Base-by-base conservation (phyloP, 225 moss, liverwort and hornwort species). In the Polytrichum formosum region DNA sequence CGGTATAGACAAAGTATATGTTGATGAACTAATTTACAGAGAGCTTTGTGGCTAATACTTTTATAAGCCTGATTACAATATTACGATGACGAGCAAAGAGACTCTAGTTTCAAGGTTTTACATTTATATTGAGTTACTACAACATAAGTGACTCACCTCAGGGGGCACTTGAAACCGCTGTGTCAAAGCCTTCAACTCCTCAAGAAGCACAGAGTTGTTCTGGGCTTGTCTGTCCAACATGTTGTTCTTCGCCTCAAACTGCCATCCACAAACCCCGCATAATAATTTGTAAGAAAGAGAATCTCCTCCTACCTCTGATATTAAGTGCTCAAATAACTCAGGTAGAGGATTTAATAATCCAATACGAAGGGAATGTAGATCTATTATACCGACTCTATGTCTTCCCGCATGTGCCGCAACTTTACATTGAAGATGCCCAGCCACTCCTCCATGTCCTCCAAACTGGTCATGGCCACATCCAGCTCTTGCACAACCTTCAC, bases 401-500 rank as follows among this genome's bases (percentile, higher is more conserved):
- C 98, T 91, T 98, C 98, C 66, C 98, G 87, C 94, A 94, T 92
- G 70, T 98, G 98, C 54, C 92, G 91, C 74, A 98, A 79, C 84
- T 98, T 98, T 66, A 98, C 98, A 74, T 98, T 98, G 77, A 98
- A 94, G 76, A 94, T 94, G 64, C 94, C 94, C 79, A 98, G 90
- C 98, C 98, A 98, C 75, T 94, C 94, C 81, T 94, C 98, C 98
- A 98, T 98, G 76, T 98, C 98, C 76, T 94, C 92, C 29, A 98
- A 94, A 71, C 94, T 93, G 68, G 88, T 77, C 80, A 87, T 91
- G 33, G 98, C 98, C 71, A 90, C 90, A 84, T 94, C 98, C 64
- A 98, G 91, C 79, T 98, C 92, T 72, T 91, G 94, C 72, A 98
- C 82, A 75, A 98, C 98, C 98, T 98, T 85, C 72, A 74, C 46